phyloP scores from a whole-genome alignment of 345 rosid genomes.

The Dovyalis caffra region DNA sequence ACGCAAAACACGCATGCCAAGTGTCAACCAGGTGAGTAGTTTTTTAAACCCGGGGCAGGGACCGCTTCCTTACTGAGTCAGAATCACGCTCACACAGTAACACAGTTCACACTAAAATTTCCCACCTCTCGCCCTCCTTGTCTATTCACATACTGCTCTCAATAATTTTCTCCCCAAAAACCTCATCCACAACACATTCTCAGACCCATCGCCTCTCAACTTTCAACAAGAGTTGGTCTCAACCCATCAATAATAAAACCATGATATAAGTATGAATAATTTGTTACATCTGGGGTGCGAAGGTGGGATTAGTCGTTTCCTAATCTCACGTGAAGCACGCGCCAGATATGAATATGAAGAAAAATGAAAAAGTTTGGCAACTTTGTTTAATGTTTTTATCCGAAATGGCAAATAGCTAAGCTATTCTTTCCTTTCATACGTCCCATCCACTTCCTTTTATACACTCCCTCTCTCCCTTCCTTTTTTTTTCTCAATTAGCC shows the following conservation, averaged over 20 bases:
- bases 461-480: not conserved
- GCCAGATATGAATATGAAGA: not conserved
- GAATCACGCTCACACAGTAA: not conserved
- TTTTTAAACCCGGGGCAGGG: not conserved
- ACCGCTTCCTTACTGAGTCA: not conserved
- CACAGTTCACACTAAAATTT: not conserved
- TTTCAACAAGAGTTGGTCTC: too few relatives aligned
- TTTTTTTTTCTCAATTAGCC: not conserved
- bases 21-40: not conserved
- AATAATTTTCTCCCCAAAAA: too few relatives aligned
- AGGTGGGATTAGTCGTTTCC: too few relatives aligned
- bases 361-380: not conserved
- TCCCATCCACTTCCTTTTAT: constrained; percentile 26
- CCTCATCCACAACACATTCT: too few relatives aligned
- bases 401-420: constrained; percentile 10
- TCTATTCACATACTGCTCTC: not conserved
- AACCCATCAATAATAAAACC: too few relatives aligned
- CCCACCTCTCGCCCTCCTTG: too few relatives aligned
- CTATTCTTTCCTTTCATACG: constrained; percentile 17
- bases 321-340: not conserved
- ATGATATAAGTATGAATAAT: too few relatives aligned
- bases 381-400: not conserved
- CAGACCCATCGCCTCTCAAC: too few relatives aligned
- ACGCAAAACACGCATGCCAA: not conserved
- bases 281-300: too few relatives aligned